These are phyloP conservation scores for Neonectria ditissima DNA, from an alignment of 2,329 filamentous ascomycete genomes.

Conservation along the genomic window DNA sequence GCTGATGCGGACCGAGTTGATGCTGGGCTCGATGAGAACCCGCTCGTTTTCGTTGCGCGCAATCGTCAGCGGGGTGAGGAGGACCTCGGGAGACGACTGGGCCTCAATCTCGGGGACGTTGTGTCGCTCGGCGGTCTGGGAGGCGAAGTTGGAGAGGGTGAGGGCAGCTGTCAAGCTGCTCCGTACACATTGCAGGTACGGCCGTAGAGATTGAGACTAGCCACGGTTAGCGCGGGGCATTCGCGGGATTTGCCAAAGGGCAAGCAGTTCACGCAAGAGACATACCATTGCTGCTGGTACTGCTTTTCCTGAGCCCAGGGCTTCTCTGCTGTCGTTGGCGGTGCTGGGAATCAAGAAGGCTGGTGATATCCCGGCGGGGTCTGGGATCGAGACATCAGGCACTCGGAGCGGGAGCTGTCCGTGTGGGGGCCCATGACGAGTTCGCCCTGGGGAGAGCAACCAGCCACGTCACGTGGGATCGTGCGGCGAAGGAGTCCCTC, in stretches of 20 bases:
- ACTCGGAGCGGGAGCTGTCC: conserved; percentile 25
- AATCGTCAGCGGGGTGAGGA: conserved; percentile 90
- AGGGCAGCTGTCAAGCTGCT: conserved; percentile 94
- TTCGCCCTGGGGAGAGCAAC: conserved; percentile 23
- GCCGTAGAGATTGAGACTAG: conserved; percentile 94
- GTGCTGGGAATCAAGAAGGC: conserved; percentile 25
- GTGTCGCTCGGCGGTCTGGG: conserved; percentile 94
- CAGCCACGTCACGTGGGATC: conserved; percentile 25
- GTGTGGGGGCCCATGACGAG: conserved; percentile 31
- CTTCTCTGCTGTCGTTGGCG: conserved; percentile 17
- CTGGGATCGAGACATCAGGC: conserved; percentile 28
- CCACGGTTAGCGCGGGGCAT: conserved; percentile 35
- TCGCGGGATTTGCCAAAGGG: not conserved
- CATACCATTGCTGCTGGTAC: conserved; percentile 37
- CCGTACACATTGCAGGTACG: conserved; percentile 96
- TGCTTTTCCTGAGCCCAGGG: conserved; percentile 23
- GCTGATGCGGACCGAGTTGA: conserved; percentile 97
- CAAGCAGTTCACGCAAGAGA: not conserved
- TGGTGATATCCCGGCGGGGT: conserved; percentile 29
- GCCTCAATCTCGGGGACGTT: conserved; percentile 99
- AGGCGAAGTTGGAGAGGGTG: conserved; percentile 92
- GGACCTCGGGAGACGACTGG: conserved; percentile 89
- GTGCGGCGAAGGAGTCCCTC: not conserved
- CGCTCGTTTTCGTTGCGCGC: conserved; percentile 97
- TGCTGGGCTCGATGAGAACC: conserved; percentile 93